These are phyloP conservation scores for Lactarius deliciosus DNA, from an alignment of 768 basidiomycete genomes.

Conservation along the genomic window DNA sequence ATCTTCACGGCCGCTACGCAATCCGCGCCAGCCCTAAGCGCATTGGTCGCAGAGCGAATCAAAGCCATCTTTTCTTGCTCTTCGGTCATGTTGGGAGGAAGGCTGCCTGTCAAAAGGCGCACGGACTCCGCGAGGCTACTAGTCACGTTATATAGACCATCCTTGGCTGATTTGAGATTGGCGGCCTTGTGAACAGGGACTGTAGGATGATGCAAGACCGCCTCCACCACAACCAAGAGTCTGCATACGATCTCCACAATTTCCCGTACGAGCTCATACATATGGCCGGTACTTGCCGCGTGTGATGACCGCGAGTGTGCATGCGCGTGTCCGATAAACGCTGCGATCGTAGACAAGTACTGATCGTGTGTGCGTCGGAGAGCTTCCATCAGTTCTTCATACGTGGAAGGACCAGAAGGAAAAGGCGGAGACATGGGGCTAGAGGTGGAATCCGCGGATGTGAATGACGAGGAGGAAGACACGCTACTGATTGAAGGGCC, in stretches of 20 bases:
- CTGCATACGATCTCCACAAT: conserved; percentile 93
- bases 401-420: conserved; percentile 69
- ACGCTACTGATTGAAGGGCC: conserved; percentile 64
- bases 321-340: conserved; percentile 96
- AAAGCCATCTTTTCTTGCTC: conserved; percentile 80
- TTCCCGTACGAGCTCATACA: conserved; percentile 94
- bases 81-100: conserved; percentile 53
- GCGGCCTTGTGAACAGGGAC: conserved; percentile 62
- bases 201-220: conserved; percentile 75
- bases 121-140: conserved; percentile 87
- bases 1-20: conserved; percentile 85
- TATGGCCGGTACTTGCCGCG: conserved; percentile 88
- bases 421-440: conserved; percentile 52
- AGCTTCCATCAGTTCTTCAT: conserved; percentile 68
- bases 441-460: conserved; percentile 57
- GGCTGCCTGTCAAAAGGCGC: conserved; percentile 63
- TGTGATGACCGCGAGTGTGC: conserved; percentile 88
- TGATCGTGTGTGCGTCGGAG: conserved; percentile 85
- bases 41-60: conserved; percentile 82
- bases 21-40: conserved; percentile 84
- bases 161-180: conserved; percentile 69
- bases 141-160: conserved; percentile 80
- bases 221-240: conserved; percentile 87
- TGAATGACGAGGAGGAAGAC: conserved; percentile 68
- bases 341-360: conserved; percentile 91